Evolutionary conservation across 2,329 filamentous ascomycete genomes (phyloP).

Genomic region (Microsporum audouinii): DNA sequence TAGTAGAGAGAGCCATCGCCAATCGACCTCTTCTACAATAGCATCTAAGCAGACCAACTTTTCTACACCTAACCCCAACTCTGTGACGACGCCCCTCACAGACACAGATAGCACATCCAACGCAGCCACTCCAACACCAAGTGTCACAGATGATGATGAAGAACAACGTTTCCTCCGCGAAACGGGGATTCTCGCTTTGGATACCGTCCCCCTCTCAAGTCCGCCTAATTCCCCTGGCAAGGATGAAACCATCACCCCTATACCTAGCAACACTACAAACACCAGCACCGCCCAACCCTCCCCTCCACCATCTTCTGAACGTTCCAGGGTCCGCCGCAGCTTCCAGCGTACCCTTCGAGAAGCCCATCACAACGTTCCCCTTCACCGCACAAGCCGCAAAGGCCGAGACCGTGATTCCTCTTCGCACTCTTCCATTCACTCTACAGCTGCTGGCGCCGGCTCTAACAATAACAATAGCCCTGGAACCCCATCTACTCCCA

Average conservation of each 20-base stretch:
- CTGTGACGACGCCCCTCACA: constrained; percentile 15
- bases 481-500: constrained; percentile 31
- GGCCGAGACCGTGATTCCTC: constrained; percentile 52
- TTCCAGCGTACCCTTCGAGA: constrained; percentile 84
- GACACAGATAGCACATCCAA: constrained; percentile 10
- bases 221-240: constrained; percentile 29
- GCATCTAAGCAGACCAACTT: neutral
- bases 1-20: neutral
- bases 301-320: constrained; percentile 38
- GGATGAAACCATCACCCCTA: constrained; percentile 28
- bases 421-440: neutral
- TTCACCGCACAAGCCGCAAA: constrained; percentile 60
- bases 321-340: constrained; percentile 67
- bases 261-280: constrained; percentile 23
- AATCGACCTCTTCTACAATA: neutral
- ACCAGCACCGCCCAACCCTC: neutral
- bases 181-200: constrained; percentile 49
- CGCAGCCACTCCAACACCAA: constrained; percentile 25
- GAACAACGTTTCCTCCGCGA: constrained; percentile 59
- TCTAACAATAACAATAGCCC: constrained; percentile 31
- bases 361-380: constrained; percentile 50
- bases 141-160: constrained; percentile 43
- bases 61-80: neutral
- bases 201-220: constrained; percentile 16
- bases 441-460: constrained; percentile 35